Percentiles rank a stretch among this genome's conserved stretches.
Conservation (phyloP, 1,284 basidiomycete species). For the Ceratobasidium sp. region DNA sequence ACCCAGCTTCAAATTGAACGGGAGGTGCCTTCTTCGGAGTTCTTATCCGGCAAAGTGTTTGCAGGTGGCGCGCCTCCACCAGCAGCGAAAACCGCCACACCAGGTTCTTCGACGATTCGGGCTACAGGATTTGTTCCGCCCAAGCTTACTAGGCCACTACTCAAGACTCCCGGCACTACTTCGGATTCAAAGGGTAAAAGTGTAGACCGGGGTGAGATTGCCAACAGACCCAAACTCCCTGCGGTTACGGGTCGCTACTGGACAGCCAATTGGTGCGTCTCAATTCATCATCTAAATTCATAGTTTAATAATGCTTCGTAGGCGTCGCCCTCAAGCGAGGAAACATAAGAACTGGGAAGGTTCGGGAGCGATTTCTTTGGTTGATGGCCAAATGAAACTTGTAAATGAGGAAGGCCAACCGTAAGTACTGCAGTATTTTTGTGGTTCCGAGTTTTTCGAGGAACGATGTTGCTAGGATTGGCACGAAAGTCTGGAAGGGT, state of each 20-base stretch:
- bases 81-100: conserved; percentile 50
- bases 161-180: conserved; percentile 48
- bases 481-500: conserved; percentile 73
- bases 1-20: conserved; percentile 62
- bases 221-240: conserved; percentile 39
- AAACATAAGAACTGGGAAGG: conserved; percentile 95
- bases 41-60: conserved; percentile 75
- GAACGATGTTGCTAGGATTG: conserved; percentile 61
- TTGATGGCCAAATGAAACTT: conserved; percentile 68
- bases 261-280: conserved; percentile 75
- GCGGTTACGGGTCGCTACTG: conserved; percentile 63
- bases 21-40: conserved; percentile 68
- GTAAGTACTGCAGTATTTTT: conserved; percentile 59
- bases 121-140: conserved; percentile 57
- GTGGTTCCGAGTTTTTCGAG: background rate
- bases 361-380: conserved; percentile 72
- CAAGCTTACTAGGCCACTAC: conserved; percentile 55
- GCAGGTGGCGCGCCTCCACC: conserved; percentile 56
- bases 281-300: background rate
- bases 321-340: conserved; percentile 81
- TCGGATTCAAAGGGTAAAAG: conserved; percentile 52
- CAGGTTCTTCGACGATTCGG: conserved; percentile 54
- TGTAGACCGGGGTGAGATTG: conserved; percentile 55
- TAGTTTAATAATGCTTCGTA: conserved; percentile 52
- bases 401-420: conserved; percentile 77